Base-by-base conservation (phyloP, 371 early-diverging fungal genomes). In the Parasitella parasitica region DNA sequence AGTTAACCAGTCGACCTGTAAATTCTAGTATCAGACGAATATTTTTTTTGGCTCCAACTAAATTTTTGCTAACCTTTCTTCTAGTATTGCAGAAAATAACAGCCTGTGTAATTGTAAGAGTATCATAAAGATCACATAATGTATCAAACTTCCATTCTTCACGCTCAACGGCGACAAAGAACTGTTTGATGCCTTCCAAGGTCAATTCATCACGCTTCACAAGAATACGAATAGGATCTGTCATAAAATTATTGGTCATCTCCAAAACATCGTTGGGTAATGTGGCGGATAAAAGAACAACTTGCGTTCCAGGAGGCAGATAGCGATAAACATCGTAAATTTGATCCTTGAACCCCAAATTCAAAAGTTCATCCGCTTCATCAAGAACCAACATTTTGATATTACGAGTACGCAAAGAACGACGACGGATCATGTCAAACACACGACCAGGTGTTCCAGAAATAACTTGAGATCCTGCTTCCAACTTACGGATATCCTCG, bases 201-300 rank as follows among this genome's bases (percentile, higher is more conserved):
- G 99, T 99, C 81, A 99, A 87, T 79, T 99, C 99, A 83, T 99
- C 99, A 82, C 98, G 96, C 90, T 99, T 99, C 61, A 99, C 97
- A 61, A 99, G 89, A 64, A 99, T 98, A 57, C 97, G 91, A 65
- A 99, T 90, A 27, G 99, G 99, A 67, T 98, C 94, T 38, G 89
- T 89, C 93, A 99, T 98, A 72, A 99, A 99, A 69, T 97, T 94
- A 63, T 83, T 88, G 28, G 98, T 97, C 76, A 99, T 89, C 64
- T 96, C 95, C n/a, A 99, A 84, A 16, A 98, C 99, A 64, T 98
- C 98, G 68, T 87, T 84, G 38, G 98, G 98, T 72, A 99, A 85
- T 9, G 99, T 99, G 59, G 99, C 99, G 22, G 92, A 92, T 58
- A 99, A 89, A 46, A 99, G 84, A n/a, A 98, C 97, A 28, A 99